Evolutionary conservation across 768 basidiomycete species (phyloP).

Genomic region (Pleurotus sapidus): DNA sequence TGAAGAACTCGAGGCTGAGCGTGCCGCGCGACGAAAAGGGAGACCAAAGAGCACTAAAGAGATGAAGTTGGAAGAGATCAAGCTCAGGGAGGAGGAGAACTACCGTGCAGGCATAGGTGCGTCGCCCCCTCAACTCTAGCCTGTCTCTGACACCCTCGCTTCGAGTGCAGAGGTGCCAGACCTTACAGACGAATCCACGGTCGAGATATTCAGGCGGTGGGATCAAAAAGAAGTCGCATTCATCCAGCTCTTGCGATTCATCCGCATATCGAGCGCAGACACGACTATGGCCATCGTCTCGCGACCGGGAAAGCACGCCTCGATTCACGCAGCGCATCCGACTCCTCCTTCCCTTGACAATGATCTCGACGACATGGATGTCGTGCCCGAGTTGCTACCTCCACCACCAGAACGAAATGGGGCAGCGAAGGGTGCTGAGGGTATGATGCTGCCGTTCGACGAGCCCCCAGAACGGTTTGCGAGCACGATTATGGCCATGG

Average conservation of each 20-base stretch:
- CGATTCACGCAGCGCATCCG: slow-evolving; percentile 16
- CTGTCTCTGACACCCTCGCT: slow-evolving; percentile 1
- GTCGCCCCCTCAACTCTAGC: slow-evolving; percentile 19
- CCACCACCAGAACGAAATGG: not conserved
- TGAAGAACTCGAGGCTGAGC: slow-evolving; percentile 59
- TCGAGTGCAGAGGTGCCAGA: slow-evolving; percentile 68
- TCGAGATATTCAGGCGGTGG: slow-evolving; percentile 73
- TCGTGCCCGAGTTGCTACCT: slow-evolving; percentile 6
- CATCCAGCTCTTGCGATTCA: slow-evolving; percentile 68
- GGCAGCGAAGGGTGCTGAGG: not conserved
- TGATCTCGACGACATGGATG: slow-evolving; percentile 2
- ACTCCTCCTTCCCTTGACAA: not conserved
- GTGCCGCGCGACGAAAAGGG: slow-evolving; percentile 62
- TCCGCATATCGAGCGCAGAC: slow-evolving; percentile 65
- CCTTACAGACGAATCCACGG: slow-evolving; percentile 68
- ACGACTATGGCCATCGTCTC: slow-evolving; percentile 49
- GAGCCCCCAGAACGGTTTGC: slow-evolving; percentile 23
- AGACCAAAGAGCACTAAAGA: slow-evolving; percentile 73
- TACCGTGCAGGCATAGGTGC: slow-evolving; percentile 82
- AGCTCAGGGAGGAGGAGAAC: slow-evolving; percentile 62
- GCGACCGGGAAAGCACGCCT: slow-evolving; percentile 55
- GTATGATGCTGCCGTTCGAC: slow-evolving; percentile 1
- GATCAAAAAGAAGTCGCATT: slow-evolving; percentile 74
- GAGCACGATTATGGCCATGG: slow-evolving; percentile 33
- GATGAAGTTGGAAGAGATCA: slow-evolving; percentile 65